Conservation (phyloP, 352 stramenopile genomes). For the Phytophthora cactorum region DNA sequence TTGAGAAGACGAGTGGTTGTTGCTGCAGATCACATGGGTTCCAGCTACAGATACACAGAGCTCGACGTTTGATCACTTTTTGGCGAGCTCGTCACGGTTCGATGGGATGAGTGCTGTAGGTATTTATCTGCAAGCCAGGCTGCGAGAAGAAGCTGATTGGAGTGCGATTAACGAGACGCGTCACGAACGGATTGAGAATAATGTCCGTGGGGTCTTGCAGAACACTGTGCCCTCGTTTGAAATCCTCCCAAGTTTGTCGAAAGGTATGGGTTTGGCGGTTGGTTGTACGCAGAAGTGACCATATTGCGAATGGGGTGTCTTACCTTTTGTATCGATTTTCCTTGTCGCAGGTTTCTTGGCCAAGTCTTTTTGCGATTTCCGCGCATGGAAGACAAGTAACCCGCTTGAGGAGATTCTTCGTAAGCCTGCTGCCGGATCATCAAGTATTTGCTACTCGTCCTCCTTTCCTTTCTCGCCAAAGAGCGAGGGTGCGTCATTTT, state of each 20-base stretch:
- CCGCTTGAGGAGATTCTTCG: constrained; percentile 22
- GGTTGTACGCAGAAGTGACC: background rate
- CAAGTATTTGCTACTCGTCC: constrained; percentile 41
- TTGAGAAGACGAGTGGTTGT: background rate
- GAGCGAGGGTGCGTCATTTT: constrained; percentile 16
- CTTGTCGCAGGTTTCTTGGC: constrained; percentile 45
- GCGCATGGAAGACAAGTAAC: constrained; percentile 28
- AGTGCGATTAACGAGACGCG: constrained; percentile 20
- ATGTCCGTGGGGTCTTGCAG: constrained; percentile 35
- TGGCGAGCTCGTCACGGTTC: constrained; percentile 36
- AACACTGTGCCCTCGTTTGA: constrained; percentile 31
- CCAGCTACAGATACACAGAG: constrained; percentile 28
- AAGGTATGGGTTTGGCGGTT: constrained; percentile 18
- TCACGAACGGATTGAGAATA: constrained; percentile 42
- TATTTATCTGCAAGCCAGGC: constrained; percentile 45
- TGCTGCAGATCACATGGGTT: constrained; percentile 46
- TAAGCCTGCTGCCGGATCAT: background rate
- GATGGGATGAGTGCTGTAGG: constrained; percentile 35
- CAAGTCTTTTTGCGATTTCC: constrained; percentile 44
- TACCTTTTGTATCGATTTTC: constrained; percentile 5
- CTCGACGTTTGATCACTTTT: constrained; percentile 45
- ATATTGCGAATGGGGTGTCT: background rate
- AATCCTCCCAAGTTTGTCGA: constrained; percentile 24
- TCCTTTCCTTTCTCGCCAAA: constrained; percentile 37
- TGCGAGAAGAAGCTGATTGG: constrained; percentile 10